Evolutionary conservation across 176 grass and related monocot genomes (phyloP).

Genomic region (Hordeum vulgare): MorexV3_pseudomolecules_assembly NC_058523.1:528829379-528829878

Average conservation of each 20-base stretch:
- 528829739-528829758: neutral
- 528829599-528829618: conserved; percentile 6
- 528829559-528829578: conserved; percentile 87
- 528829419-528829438: neutral
- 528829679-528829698: neutral
- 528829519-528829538: conserved; percentile 95
- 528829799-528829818: neutral
- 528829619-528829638: neutral
- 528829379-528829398: conserved; percentile 33
- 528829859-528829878: neutral
- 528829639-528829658: neutral
- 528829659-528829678: neutral
- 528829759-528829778: neutral
- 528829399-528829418: neutral
- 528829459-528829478: neutral
- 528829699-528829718: neutral
- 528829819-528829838: neutral
- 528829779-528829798: neutral
- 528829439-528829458: neutral
- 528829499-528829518: conserved; percentile 71
- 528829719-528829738: neutral
- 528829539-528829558: conserved; percentile 97
- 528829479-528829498: conserved; percentile 73
- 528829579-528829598: conserved; percentile 97
- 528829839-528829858: neutral